Conservation (phyloP, 257 asterid species). For the Rhazya stricta region DNA sequence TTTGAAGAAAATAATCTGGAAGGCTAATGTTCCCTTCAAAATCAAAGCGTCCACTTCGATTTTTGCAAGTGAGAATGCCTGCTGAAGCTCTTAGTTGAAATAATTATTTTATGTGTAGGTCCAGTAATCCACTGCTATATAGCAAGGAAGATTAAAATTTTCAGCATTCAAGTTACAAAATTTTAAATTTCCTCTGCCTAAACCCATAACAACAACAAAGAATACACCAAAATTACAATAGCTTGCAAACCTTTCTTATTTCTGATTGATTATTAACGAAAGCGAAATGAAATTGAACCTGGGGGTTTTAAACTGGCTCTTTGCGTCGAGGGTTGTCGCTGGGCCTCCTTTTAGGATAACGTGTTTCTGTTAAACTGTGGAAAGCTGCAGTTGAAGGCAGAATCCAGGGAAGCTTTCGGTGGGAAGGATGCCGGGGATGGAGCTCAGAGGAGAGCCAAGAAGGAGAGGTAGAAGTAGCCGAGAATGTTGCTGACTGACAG, state of each 20-base stretch:
- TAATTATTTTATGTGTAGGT: too few species aligned
- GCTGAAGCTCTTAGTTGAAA: too few species aligned
- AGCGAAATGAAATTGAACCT: slow-evolving; percentile 30
- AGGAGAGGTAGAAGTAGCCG: slow-evolving; percentile 23
- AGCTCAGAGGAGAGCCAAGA: slow-evolving; percentile 18
- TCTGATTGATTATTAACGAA: background rate
- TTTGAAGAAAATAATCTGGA: background rate
- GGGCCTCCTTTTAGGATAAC: slow-evolving; percentile 67
- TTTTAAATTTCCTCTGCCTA: too few species aligned
- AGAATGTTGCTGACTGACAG: slow-evolving; percentile 13
- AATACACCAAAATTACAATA: too few species aligned
- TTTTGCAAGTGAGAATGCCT: too few species aligned
- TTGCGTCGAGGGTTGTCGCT: slow-evolving; percentile 53
- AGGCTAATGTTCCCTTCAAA: background rate
- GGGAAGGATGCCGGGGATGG: slow-evolving; percentile 37
- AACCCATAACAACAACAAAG: too few species aligned
- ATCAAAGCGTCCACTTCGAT: background rate
- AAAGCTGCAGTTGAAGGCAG: slow-evolving; percentile 48
- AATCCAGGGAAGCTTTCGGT: slow-evolving; percentile 39
- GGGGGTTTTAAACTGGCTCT: slow-evolving; percentile 60
- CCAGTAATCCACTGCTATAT: too few species aligned
- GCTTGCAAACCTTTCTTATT: too few species aligned
- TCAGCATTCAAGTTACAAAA: too few species aligned
- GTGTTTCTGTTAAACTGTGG: slow-evolving; percentile 68
- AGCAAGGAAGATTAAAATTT: too few species aligned